These are phyloP conservation scores for Pyronema omphalodes DNA, from an alignment of 495 filamentous ascomycete genomes.

Conservation along the genomic window DNA sequence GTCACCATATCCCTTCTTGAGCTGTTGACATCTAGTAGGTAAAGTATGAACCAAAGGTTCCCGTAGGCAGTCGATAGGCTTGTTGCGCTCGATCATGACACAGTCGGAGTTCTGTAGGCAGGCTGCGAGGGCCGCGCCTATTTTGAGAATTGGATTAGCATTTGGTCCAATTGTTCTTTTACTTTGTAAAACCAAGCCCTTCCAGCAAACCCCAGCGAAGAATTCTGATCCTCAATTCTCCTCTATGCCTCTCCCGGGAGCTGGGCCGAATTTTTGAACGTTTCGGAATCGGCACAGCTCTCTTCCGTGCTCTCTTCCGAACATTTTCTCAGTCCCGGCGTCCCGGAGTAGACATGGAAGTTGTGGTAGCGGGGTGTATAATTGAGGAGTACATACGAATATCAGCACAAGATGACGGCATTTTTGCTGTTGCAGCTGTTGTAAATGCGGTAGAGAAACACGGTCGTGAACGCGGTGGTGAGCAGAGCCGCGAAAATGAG, in stretches of 20 bases:
- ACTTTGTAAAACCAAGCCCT: not conserved
- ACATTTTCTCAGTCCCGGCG: too few relatives aligned
- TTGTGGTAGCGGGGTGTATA: too few relatives aligned
- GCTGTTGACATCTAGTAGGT: constrained; percentile 75
- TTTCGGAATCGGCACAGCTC: too few relatives aligned
- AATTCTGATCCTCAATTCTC: too few relatives aligned
- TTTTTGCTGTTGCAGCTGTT: constrained; percentile 28
- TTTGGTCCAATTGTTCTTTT: not conserved
- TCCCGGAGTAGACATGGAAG: too few relatives aligned
- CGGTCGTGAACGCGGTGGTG: too few relatives aligned
- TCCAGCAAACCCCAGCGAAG: too few relatives aligned
- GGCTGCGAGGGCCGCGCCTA: constrained; percentile 76
- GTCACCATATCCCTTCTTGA: constrained; percentile 78
- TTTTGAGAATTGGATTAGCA: not conserved
- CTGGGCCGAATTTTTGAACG: too few relatives aligned
- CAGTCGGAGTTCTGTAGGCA: constrained; percentile 93
- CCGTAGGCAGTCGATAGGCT: constrained; percentile 70
- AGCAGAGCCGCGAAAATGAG: too few relatives aligned
- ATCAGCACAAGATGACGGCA: constrained; percentile 94
- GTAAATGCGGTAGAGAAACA: not conserved
- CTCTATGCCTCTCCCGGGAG: too few relatives aligned
- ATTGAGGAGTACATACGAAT: constrained; percentile 46
- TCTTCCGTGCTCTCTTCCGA: too few relatives aligned
- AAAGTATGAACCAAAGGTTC: constrained; percentile 58
- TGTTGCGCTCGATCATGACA: constrained; percentile 75